Conservation (phyloP, 2,329 filamentous ascomycete genomes). For the Cytospora schulzeri region DNA sequence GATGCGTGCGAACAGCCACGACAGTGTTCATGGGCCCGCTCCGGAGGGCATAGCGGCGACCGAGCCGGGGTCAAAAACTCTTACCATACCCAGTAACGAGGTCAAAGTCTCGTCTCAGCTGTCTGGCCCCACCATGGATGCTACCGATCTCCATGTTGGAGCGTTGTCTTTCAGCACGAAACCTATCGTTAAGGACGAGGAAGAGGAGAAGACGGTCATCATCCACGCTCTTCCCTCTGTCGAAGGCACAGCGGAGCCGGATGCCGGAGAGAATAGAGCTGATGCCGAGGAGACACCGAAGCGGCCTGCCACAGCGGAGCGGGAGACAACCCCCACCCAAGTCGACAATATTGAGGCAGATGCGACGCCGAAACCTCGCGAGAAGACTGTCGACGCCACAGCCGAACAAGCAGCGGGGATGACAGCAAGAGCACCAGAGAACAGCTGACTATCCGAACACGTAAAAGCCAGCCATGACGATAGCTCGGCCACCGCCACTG, state of each 20-base stretch:
- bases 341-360: constrained; percentile 39
- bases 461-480: not conserved
- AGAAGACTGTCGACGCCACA: constrained; percentile 26
- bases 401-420: not conserved
- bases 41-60: constrained; percentile 51
- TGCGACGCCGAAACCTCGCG: constrained; percentile 43
- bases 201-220: constrained; percentile 30
- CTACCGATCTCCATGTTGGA: constrained; percentile 23
- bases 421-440: not conserved
- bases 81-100: constrained; percentile 49
- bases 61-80: constrained; percentile 56
- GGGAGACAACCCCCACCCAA: constrained; percentile 28
- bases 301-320: constrained; percentile 27
- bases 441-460: constrained; percentile 13
- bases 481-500: not conserved
- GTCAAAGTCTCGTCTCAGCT: constrained; percentile 32
- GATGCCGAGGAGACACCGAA: constrained; percentile 49
- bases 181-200: constrained; percentile 17
- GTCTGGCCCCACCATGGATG: constrained; percentile 24
- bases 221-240: constrained; percentile 37
- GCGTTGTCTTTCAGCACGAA: constrained; percentile 14
- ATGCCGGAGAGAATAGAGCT: constrained; percentile 25
- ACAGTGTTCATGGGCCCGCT: constrained; percentile 62
- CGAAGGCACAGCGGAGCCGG: constrained; percentile 26
- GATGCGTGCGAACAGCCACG: constrained; percentile 95